Conservation (phyloP, 148 eudicot genomes). For the Mesembryanthemum crystallinum region DNA sequence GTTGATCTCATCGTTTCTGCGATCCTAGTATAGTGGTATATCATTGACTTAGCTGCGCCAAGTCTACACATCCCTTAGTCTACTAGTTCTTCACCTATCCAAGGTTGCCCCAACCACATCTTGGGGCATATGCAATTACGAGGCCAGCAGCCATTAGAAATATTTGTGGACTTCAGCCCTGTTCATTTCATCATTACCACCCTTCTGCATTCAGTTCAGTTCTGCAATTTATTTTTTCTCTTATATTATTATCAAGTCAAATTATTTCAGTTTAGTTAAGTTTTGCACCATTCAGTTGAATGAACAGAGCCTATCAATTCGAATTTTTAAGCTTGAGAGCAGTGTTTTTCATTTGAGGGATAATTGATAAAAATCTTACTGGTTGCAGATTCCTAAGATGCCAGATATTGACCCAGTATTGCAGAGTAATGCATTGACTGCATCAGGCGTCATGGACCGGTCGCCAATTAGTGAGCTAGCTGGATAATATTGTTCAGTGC, state of each 20-base stretch:
- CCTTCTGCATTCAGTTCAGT: too few species aligned
- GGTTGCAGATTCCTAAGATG: constrained; percentile 82
- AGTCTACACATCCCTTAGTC: background rate
- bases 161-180: background rate
- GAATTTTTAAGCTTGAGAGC: background rate
- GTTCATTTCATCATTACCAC: too few species aligned
- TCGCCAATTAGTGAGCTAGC: constrained; percentile 94
- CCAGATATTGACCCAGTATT: constrained; percentile 76
- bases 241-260: too few species aligned
- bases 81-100: background rate
- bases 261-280: too few species aligned
- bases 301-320: background rate
- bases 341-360: background rate
- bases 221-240: too few species aligned
- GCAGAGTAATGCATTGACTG: constrained; percentile 71
- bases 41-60: constrained; percentile 1
- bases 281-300: too few species aligned
- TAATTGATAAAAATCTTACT: background rate
- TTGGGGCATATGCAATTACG: background rate
- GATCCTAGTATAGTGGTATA: background rate
- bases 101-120: background rate
- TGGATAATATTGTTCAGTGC: constrained; percentile 40
- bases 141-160: constrained; percentile 4
- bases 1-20: background rate
- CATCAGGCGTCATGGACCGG: constrained; percentile 90